Evolutionary conservation across 768 basidiomycete species (phyloP), one percentile per base, ranked within the genome.

Genomic region (Dacryopinax primogenitus): DNA sequence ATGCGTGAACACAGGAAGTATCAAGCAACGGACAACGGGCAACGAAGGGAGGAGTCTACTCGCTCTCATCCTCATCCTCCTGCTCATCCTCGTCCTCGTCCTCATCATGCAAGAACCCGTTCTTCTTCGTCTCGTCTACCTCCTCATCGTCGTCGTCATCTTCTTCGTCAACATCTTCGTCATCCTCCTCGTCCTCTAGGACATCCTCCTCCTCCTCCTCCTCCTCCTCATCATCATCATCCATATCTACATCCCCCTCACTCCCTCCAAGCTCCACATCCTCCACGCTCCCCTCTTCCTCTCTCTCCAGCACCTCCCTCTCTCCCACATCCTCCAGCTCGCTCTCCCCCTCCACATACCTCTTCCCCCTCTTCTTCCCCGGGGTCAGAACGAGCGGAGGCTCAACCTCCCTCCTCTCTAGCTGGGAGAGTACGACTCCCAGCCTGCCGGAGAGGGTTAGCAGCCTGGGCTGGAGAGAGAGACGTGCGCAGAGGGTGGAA

Each of bases 401-500:
- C 80, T 77, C n/a, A 88, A 84, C n/a, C 32, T 88, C 84, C 23
- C 94, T 84, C 77, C 93, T 82, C 73, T 94, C 90, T 64, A 97
- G 88, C 73, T 98, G 96, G 0, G 92, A 88, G 62, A 97, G 80
- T 26, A 96, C 90, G 79, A 93, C 89, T 72, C 97, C 95, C 32
- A 98, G 80, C 65, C 92, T 84, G 30, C 96, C 96, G 66, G 85
- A 89, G 41, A 99, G 79, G 1, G 88, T 84, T 11, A 94, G 79
- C 21, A 99, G 79, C 65, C 86, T 89, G 68, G 92, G 87, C 68
- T 96, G 90, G 51, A 97, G 77, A 28, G 86, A 80, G 34, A 96
- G 77, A 23, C 96, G 84, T 33, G 86, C 80, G 1, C 87, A 84
- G 39, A 99, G 79, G 3, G 87, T 86, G 21, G 87, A 78, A 75